These are phyloP conservation scores for Gossypium australe DNA, from an alignment of 345 rosid genomes.

Conservation along the genomic window DNA sequence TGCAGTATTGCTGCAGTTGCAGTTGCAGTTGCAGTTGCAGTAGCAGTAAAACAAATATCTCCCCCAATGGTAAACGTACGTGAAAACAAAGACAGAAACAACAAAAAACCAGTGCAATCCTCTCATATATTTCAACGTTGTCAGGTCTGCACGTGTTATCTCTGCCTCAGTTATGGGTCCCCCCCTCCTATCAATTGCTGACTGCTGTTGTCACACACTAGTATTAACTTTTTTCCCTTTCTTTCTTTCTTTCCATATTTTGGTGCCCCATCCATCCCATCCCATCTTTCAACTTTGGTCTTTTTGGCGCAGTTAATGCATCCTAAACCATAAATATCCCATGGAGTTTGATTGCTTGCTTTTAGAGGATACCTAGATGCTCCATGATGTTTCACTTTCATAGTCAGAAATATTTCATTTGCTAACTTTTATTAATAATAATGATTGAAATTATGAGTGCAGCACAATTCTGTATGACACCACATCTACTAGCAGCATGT, in stretches of 20 bases:
- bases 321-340: not conserved
- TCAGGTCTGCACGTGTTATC: slow-evolving; percentile 36
- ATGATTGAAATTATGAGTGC: too few relatives aligned
- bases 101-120: not conserved
- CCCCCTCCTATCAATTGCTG: not conserved
- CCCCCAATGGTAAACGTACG: not conserved
- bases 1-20: not conserved
- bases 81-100: not conserved
- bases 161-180: slow-evolving; percentile 20
- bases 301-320: not conserved
- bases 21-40: not conserved
- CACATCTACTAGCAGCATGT: too few relatives aligned
- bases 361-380: not conserved
- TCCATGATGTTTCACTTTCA: not conserved
- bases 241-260: not conserved
- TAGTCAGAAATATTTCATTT: not conserved
- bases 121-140: slow-evolving; percentile 24
- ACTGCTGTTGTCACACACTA: not conserved
- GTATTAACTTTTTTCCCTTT: not conserved
- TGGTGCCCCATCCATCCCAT: slow-evolving; percentile 11
- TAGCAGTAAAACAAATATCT: not conserved
- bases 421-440: too few relatives aligned
- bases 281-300: slow-evolving; percentile 5
- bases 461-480: too few relatives aligned
- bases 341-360: not conserved